These are phyloP conservation scores for Leishmania mexicana DNA, from an alignment of 208 protist genomes.

Conservation along the genomic window DNA sequence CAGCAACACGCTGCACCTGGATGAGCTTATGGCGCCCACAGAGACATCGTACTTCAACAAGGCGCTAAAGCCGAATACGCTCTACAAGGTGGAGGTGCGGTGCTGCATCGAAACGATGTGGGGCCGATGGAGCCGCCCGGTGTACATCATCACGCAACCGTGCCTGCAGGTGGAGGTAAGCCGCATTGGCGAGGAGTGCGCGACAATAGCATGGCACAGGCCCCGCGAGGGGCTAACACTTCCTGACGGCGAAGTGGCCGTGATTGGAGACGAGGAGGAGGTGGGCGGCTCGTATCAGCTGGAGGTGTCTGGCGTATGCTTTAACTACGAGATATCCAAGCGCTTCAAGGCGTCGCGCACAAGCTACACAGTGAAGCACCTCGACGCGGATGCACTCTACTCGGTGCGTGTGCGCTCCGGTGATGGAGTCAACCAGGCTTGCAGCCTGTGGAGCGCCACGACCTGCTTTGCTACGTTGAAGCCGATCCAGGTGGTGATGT, in stretches of 20 bases:
- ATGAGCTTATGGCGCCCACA: slow-evolving; percentile 34
- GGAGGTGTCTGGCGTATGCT: slow-evolving; percentile 73
- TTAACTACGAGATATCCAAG: slow-evolving; percentile 73
- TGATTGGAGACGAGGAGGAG: slow-evolving; percentile 50
- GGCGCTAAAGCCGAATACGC: slow-evolving; percentile 63
- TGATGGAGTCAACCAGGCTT: slow-evolving; percentile 46
- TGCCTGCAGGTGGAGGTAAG: slow-evolving; percentile 68
- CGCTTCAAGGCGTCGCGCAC: slow-evolving; percentile 71
- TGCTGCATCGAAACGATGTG: slow-evolving; percentile 83
- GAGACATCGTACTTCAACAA: slow-evolving; percentile 54
- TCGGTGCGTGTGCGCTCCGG: slow-evolving; percentile 68
- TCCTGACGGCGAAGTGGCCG: slow-evolving; percentile 59
- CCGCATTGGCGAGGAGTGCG: slow-evolving; percentile 86
- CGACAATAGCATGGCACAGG: slow-evolving; percentile 71
- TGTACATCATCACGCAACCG: slow-evolving; percentile 82
- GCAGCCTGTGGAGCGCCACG: slow-evolving; percentile 80
- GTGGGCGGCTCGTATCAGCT: slow-evolving; percentile 71
- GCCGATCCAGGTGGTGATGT: slow-evolving; percentile 61
- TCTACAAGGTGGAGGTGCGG: slow-evolving; percentile 84
- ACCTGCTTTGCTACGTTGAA: slow-evolving; percentile 83
- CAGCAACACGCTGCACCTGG: slow-evolving; percentile 35
- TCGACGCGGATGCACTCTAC: slow-evolving; percentile 86
- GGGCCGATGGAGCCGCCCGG: slow-evolving; percentile 82
- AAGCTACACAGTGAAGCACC: slow-evolving; percentile 68
- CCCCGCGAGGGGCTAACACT: slow-evolving; percentile 49